Evolutionary conservation across 2,329 filamentous ascomycete species (phyloP), one percentile per base, ranked within the genome.

Genomic region (Diaporthe sp.): DNA sequence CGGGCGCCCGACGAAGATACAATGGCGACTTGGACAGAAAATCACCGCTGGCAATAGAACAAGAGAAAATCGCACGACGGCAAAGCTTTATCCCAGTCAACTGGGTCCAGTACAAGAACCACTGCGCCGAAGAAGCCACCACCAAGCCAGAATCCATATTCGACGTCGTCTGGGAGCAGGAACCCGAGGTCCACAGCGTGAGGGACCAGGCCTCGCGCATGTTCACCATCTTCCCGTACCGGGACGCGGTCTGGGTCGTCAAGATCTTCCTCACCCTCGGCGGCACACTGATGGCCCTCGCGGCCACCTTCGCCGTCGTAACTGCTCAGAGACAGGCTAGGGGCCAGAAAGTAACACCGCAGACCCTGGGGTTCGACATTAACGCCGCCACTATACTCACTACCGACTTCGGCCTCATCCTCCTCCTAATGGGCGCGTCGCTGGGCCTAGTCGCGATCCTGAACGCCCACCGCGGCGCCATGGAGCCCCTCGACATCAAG

Each of bases 401-500:
- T 9, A 69, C 65, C 46, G 49, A 69, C 49, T 13, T 69, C 15
- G 65, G 65, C 46, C 65, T 69, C 49, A 55, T 55, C n/a, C 65
- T 69, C 15, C n/a, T 69, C 2, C 46, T 55, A 2, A 39, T 69
- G 15, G 49, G 65, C 34, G 65, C 31, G n/a, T 39, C 65, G n/a
- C 65, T 69, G n/a, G 65, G 34, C 22, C 65, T 69, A 13, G n/a
- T 69, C 49, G 65, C 65, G 15, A 69, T 69, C 34, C 65, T 69
- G 1, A 69, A 69, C 65, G 65, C 65, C 2, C 65, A 69, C 49
- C 65, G 65, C 8, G 65, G 65, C 17, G 65, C 65, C n/a, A 69
- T 69, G 65, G 65, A 69, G 34, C 65, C 65, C 2, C 34, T 69
- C n/a, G 49, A 69, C 44, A 53, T 69, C 22, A 69, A 69, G 49